Evolutionary conservation across 345 rosid species (phyloP), one percentile per base, ranked within the genome.

Genomic region (Eucalyptus shirleyi): DNA sequence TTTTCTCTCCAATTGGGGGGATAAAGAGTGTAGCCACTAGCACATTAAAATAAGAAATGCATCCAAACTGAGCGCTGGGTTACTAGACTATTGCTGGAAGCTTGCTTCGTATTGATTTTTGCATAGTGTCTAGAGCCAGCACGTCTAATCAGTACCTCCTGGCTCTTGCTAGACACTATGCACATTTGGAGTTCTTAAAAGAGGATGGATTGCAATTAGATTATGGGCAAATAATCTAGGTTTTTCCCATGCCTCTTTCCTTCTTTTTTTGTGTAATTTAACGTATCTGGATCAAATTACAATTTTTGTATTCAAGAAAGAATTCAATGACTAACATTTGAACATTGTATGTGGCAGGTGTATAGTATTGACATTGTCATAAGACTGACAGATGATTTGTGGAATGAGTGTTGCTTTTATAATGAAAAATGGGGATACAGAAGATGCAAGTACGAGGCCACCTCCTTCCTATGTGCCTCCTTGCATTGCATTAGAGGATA

Each of bases 331-430:
- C n/a, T 26, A 26, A 60, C 67, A 60, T 26, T 60, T 60, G 12
- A 26, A 60, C 30, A 28, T 28, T 2, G 7, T 55, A 55, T 8
- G 28, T 87, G 80, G 42, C 87, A 90, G 90, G 91, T 23, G 89
- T 91, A 7, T 90, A 89, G 92, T 87, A 86, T 11, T 88, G 90
- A 91, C 93, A 92, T 34, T 92, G 91, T 17, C 92, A 90, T 88
- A 80, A 9, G 90, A 80, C 6, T 21, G 65, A 45, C 91, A 90
- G n/a, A 34, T 40, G 19, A 80, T 53, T 21, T 89, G 92, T 92
- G 93, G 93, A 1, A 92, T 92, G 92, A 62, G 86, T 62, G 88
- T 88, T 2, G 90, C 88, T 86, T 86, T 92, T 53, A 90, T 92
- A 26, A 91, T 92, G 18, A 85, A 50, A 86, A 87, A 92, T 34